Base-by-base conservation (phyloP, 2,329 filamentous ascomycete genomes). In the Aureobasidium sp. region DNA sequence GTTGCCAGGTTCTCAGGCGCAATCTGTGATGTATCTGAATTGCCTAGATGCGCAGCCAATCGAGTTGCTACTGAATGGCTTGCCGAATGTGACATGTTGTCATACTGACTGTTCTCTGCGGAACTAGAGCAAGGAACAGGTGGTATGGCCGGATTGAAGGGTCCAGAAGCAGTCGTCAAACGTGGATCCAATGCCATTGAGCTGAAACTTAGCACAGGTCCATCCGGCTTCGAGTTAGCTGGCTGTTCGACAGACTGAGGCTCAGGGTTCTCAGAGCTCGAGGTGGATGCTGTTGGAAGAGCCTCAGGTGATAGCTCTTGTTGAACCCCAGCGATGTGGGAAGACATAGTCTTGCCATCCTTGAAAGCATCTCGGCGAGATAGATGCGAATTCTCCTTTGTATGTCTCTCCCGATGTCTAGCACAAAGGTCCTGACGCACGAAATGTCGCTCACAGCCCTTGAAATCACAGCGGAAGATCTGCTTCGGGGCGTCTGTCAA, bases 371-470 rank as follows among this genome's bases (percentile, higher is more conserved):
- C 88, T 74, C 89, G 89, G 62, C 88, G 85, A 71, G 87, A 87
- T 60, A 91, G 76, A 64, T 90, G 86, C 21, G 89, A 91, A 54
- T 88, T 89, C 70, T 90, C 88, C 57, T 76, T 77, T 9, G 75
- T 78, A 64, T 80, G 77, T 66, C 77, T 71, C 68, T 79, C 77
- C 66, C 76, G 77, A 72, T 81, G 79, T 63, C 78, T 86, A 70
- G 94, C 88, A 71, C 94, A 91, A 62, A 99, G 81, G 74, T 99
- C 94, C 67, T 95, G 90, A 65, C 94, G 86, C 62, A 97, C 93
- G 76, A 97, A 99, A 36, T 89, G 87, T 57, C 93, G 88, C 64
- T 87, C 85, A 75, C 94, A 99, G 70, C 92, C 91, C 25, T 90
- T 90, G 69, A 92, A 96, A 71, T 95, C 90, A 78, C 94, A 97